A percentile compares a stretch with the other conserved stretches of the same genome.
phyloP scores from a whole-genome alignment of 495 filamentous ascomycete species.

The Aspergillus campestris region DNA sequence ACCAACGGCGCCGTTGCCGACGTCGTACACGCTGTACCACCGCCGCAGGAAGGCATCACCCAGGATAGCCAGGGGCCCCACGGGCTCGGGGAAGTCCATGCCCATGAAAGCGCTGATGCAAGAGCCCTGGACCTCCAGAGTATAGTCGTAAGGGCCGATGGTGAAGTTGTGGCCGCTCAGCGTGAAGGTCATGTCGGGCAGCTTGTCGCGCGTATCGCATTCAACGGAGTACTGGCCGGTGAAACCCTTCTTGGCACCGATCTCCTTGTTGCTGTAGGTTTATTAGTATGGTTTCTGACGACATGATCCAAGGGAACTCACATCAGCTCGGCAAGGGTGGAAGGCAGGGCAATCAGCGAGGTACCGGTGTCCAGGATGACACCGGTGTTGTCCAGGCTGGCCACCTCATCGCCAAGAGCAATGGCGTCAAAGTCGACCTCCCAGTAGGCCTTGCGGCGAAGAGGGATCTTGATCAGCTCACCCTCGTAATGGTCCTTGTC shows the following conservation, averaged over 20 bases:
- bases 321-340: slow-evolving; percentile 87
- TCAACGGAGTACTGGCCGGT: slow-evolving; percentile 94
- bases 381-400: slow-evolving; percentile 87
- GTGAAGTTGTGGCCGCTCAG: slow-evolving; percentile 85
- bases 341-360: slow-evolving; percentile 92
- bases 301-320: slow-evolving; percentile 24
- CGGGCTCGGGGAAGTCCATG: slow-evolving; percentile 90
- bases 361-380: slow-evolving; percentile 98
- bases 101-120: slow-evolving; percentile 98
- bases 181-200: slow-evolving; percentile 85
- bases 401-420: slow-evolving; percentile 71
- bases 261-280: slow-evolving; percentile 68
- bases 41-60: slow-evolving; percentile 95
- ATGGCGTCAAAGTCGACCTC: slow-evolving; percentile 94
- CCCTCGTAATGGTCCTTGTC: slow-evolving; percentile 81
- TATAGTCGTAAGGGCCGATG: slow-evolving; percentile 85
- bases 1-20: slow-evolving; percentile 75
- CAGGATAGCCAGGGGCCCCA: slow-evolving; percentile 89
- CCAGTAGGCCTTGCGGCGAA: slow-evolving; percentile 99
- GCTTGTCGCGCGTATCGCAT: slow-evolving; percentile 68
- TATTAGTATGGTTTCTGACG: slow-evolving; percentile 18
- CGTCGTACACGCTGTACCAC: slow-evolving; percentile 96
- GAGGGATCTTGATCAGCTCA: slow-evolving; percentile 83
- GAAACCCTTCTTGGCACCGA: slow-evolving; percentile 94
- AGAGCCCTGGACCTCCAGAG: slow-evolving; percentile 87